phyloP scores from a whole-genome alignment of 306 rosid species.

The Dryas octopetala region DNA sequence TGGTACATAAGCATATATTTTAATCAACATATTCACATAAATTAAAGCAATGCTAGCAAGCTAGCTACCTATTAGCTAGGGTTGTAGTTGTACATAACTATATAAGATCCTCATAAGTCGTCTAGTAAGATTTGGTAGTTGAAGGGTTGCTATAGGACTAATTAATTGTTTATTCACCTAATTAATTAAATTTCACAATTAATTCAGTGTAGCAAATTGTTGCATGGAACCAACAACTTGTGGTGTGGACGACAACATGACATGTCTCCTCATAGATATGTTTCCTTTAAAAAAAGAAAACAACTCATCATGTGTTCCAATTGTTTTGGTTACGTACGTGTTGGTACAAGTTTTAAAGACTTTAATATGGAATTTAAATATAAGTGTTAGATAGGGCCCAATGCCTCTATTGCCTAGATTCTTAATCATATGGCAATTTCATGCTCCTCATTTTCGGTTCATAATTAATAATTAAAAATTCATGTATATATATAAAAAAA shows the following conservation, averaged over 20 bases:
- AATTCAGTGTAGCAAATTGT: not conserved
- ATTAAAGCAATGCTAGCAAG: not conserved
- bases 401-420: not conserved
- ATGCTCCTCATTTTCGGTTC: slow-evolving; percentile 2
- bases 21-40: not conserved
- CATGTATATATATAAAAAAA: too few species aligned
- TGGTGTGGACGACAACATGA: not conserved
- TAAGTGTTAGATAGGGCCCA: not conserved
- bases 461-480: not conserved
- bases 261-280: not conserved
- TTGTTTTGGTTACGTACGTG: not conserved
- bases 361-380: not conserved
- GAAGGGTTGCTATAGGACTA: not conserved
- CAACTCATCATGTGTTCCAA: not conserved
- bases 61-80: too few species aligned
- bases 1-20: not conserved
- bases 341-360: not conserved
- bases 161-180: not conserved
- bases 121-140: slow-evolving; percentile 25
- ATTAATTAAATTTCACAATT: not conserved
- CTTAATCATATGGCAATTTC: not conserved
- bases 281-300: not conserved
- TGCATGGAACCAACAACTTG: not conserved
- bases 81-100: too few species aligned
- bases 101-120: not conserved